These are phyloP conservation scores for Glycine tomentella DNA, from an alignment of 306 rosid species.

Conservation along the genomic window DNA sequence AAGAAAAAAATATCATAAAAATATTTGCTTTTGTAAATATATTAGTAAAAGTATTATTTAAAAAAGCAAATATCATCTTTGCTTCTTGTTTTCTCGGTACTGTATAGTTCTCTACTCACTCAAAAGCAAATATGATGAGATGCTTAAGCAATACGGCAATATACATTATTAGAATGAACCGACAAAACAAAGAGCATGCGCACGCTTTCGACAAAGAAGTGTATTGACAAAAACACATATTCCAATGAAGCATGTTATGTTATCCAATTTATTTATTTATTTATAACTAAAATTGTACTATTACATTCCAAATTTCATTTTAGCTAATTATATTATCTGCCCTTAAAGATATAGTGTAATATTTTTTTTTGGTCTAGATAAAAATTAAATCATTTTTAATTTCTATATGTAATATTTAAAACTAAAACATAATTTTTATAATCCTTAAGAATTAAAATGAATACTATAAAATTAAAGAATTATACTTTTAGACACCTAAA, in stretches of 20 bases:
- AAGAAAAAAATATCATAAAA: no score
- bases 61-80: neutral
- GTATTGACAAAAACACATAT: constrained; percentile 5
- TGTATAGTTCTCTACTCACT: neutral
- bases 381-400: neutral
- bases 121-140: neutral
- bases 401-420: no score
- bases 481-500: no score
- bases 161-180: neutral
- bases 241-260: neutral
- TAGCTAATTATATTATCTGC: neutral
- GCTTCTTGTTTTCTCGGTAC: neutral
- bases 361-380: no score
- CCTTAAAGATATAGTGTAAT: neutral
- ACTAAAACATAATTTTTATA: no score
- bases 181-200: constrained; percentile 34
- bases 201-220: constrained; percentile 23
- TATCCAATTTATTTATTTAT: neutral
- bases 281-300: neutral
- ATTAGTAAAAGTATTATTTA: no score
- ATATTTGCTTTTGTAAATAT: no score
- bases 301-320: neutral
- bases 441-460: no score
- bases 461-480: no score
- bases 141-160: constrained; percentile 18